Conservation (phyloP, 352 stramenopile genomes). For the Phytophthora colocasiae region DNA sequence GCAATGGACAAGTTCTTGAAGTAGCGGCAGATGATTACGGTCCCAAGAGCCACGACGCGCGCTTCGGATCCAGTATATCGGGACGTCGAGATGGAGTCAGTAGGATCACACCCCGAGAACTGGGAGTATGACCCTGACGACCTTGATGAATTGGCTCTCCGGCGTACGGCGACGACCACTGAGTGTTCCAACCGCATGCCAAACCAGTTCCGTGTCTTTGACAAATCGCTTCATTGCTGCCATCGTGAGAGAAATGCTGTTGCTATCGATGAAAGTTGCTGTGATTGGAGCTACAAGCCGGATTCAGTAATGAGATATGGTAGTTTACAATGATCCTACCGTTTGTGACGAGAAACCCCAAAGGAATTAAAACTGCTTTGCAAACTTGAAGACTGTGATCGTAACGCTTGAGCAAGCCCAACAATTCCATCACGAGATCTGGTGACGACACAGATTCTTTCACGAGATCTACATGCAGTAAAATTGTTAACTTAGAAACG, state of each 20-base stretch:
- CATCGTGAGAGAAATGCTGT: constrained; percentile 68
- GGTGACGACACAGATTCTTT: constrained; percentile 67
- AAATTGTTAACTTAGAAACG: background rate
- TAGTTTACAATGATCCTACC: constrained; percentile 27
- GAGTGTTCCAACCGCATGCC: constrained; percentile 75
- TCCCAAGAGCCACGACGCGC: too few species aligned
- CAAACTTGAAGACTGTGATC: constrained; percentile 57
- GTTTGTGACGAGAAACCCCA: constrained; percentile 77
- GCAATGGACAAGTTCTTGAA: too few species aligned
- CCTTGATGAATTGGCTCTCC: too few species aligned
- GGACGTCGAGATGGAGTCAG: too few species aligned
- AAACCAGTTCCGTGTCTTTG: constrained; percentile 73
- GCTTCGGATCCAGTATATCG: too few species aligned
- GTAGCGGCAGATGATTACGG: too few species aligned
- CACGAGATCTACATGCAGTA: constrained; percentile 56
- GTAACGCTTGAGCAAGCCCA: constrained; percentile 67
- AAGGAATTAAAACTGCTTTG: constrained; percentile 52
- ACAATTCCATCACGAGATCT: constrained; percentile 58
- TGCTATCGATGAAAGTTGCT: constrained; percentile 66
- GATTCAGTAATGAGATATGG: background rate
- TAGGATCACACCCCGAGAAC: too few species aligned
- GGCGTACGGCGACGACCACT: too few species aligned
- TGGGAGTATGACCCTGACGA: too few species aligned
- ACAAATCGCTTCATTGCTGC: constrained; percentile 56
- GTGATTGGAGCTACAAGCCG: constrained; percentile 49